Evolutionary conservation across 768 basidiomycete species (phyloP).

Genomic region (Suillus cothurnatus): DNA sequence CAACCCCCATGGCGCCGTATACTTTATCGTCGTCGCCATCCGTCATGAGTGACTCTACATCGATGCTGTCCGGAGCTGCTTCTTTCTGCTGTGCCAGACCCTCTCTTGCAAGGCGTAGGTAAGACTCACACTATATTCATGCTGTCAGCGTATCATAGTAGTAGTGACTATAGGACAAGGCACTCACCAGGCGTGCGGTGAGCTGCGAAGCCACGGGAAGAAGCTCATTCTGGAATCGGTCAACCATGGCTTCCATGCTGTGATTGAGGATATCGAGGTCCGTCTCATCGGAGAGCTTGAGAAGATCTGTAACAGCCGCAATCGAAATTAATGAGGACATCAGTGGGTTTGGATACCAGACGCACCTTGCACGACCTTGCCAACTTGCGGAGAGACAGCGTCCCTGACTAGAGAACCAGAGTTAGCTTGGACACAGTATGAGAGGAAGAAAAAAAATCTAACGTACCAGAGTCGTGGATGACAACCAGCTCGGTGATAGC

Average conservation of each 20-base stretch:
- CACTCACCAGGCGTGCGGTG: not conserved
- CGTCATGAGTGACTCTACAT: slow-evolving; percentile 55
- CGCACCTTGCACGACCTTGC: slow-evolving; percentile 73
- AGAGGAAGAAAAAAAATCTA: not conserved
- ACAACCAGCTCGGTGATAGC: slow-evolving; percentile 78
- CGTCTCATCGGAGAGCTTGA: not conserved
- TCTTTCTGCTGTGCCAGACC: slow-evolving; percentile 55
- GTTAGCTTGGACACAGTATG: not conserved
- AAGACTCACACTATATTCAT: slow-evolving; percentile 47
- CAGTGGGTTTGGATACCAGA: not conserved
- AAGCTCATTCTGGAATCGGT: not conserved
- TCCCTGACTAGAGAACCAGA: slow-evolving; percentile 52
- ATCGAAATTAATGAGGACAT: not conserved
- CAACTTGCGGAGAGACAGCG: slow-evolving; percentile 34
- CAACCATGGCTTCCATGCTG: not conserved
- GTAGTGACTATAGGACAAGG: no score
- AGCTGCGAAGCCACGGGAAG: not conserved
- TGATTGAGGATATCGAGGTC: slow-evolving; percentile 1
- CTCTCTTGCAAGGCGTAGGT: slow-evolving; percentile 76
- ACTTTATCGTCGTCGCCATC: slow-evolving; percentile 65
- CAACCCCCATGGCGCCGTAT: not conserved
- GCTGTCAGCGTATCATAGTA: not conserved
- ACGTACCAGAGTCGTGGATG: slow-evolving; percentile 61
- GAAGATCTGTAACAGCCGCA: not conserved
- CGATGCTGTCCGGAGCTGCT: slow-evolving; percentile 47